These are phyloP conservation scores for Hermanozyma aechmeae DNA, from an alignment of 805 yeast species.

Conservation along the genomic window DNA sequence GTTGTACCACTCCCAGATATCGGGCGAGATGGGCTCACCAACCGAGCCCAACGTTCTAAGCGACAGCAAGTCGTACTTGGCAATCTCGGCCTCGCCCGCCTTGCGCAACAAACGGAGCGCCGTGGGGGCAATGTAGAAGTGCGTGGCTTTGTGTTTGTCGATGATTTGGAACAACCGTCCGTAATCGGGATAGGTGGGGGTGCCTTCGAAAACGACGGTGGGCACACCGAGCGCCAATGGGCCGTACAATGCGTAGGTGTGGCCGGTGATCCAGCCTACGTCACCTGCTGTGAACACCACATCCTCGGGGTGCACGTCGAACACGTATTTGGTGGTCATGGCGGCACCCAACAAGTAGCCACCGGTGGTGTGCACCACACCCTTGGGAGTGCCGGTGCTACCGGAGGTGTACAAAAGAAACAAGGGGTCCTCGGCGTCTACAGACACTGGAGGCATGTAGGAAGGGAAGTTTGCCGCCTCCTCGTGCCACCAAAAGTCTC, in stretches of 20 bases:
- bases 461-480: constrained; percentile 58
- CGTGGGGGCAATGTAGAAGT: constrained; percentile 80
- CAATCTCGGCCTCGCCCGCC: constrained; percentile 59
- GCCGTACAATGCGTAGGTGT: constrained; percentile 75
- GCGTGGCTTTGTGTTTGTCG: constrained; percentile 62
- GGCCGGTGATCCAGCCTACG: constrained; percentile 90
- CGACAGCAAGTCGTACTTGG: constrained; percentile 51
- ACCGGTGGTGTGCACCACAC: constrained; percentile 74
- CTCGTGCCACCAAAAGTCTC: constrained; percentile 75
- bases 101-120: constrained; percentile 69
- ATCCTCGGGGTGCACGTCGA: constrained; percentile 70
- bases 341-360: constrained; percentile 72
- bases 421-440: constrained; percentile 72
- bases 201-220: constrained; percentile 75
- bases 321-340: constrained; percentile 63
- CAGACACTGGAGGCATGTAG: constrained; percentile 67
- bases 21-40: constrained; percentile 82
- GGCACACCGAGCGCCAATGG: constrained; percentile 72
- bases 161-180: constrained; percentile 77
- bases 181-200: constrained; percentile 77
- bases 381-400: constrained; percentile 84
- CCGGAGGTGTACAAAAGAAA: constrained; percentile 81
- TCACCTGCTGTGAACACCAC: constrained; percentile 81
- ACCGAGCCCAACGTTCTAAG: constrained; percentile 72
- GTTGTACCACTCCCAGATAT: constrained; percentile 82